A percentile compares a stretch with the other conserved stretches of the same genome.
phyloP scores from a whole-genome alignment of 2,329 filamentous ascomycete genomes.

The Paecilomyces formosus region DNA sequence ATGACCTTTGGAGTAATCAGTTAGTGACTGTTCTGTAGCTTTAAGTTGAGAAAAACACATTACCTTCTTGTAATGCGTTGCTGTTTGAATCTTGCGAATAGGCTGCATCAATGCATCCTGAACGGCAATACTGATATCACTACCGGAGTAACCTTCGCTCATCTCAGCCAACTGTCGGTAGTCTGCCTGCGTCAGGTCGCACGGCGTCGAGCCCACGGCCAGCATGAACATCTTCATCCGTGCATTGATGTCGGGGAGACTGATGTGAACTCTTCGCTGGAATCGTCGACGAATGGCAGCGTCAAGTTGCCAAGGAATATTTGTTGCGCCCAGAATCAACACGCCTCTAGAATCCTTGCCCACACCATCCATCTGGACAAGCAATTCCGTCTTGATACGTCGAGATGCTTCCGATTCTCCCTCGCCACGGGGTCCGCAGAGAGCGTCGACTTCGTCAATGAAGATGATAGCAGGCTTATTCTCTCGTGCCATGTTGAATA shows the following conservation, averaged over 20 bases:
- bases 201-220: constrained; percentile 86
- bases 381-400: constrained; percentile 95
- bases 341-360: constrained; percentile 93
- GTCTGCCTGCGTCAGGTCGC: constrained; percentile 68
- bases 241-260: constrained; percentile 76
- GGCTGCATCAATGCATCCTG: constrained; percentile 97
- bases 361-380: constrained; percentile 99
- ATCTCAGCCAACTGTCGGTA: constrained; percentile 71
- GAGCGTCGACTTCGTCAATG: constrained; percentile 94
- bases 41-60: constrained; percentile 1
- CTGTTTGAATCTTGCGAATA: constrained; percentile 90
- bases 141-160: constrained; percentile 91
- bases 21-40: not conserved
- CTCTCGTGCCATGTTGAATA: constrained; percentile 96
- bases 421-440: constrained; percentile 87
- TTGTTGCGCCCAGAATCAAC: constrained; percentile 89
- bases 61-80: constrained; percentile 95
- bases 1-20: constrained; percentile 50
- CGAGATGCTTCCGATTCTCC: constrained; percentile 96
- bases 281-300: constrained; percentile 93
- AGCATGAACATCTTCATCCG: constrained; percentile 94
- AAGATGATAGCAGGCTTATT: constrained; percentile 98
- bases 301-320: constrained; percentile 98
- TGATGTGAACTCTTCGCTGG: constrained; percentile 93
- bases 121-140: constrained; percentile 91